phyloP scores from a whole-genome alignment of 2,329 filamentous ascomycete species.

The Nemania bipapillata region DNA sequence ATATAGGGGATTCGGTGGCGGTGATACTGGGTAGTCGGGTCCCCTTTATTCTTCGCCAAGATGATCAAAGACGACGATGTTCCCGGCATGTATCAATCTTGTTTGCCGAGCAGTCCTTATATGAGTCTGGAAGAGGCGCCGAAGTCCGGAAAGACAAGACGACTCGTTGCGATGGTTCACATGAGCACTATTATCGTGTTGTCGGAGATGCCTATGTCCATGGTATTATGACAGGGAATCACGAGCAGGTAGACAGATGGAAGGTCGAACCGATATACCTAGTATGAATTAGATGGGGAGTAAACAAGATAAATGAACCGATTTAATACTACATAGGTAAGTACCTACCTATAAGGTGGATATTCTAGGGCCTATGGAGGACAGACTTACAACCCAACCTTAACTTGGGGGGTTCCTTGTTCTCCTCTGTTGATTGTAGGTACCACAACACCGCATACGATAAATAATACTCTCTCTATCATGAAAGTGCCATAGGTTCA shows the following conservation, averaged over 20 bases:
- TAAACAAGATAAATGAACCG: too few relatives aligned
- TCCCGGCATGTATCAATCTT: conserved; percentile 24
- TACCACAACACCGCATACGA: too few relatives aligned
- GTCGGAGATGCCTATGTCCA: conserved; percentile 40
- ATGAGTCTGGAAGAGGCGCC: conserved; percentile 29
- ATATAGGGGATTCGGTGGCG: conserved; percentile 30
- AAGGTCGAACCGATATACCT: conserved; percentile 24
- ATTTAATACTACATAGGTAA: too few relatives aligned
- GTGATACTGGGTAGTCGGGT: conserved; percentile 38
- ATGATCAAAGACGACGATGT: conserved; percentile 11
- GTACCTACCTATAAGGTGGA: too few relatives aligned
- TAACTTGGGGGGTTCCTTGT: too few relatives aligned
- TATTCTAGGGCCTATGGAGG: too few relatives aligned
- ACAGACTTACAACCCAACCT: too few relatives aligned
- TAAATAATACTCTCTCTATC: too few relatives aligned
- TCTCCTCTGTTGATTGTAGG: too few relatives aligned
- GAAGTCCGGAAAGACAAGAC: conserved; percentile 9
- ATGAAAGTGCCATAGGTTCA: too few relatives aligned
- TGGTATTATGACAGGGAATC: conserved; percentile 33
- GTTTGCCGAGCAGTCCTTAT: conserved; percentile 27
- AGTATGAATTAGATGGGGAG: conserved; percentile 13
- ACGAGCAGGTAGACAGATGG: conserved; percentile 16
- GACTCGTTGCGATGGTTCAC: conserved; percentile 14
- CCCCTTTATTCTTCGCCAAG: conserved; percentile 36
- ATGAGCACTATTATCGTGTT: conserved; percentile 30